Evolutionary conservation across 2,329 filamentous ascomycete genomes (phyloP).

Genomic region (Venturia pyrina): DNA sequence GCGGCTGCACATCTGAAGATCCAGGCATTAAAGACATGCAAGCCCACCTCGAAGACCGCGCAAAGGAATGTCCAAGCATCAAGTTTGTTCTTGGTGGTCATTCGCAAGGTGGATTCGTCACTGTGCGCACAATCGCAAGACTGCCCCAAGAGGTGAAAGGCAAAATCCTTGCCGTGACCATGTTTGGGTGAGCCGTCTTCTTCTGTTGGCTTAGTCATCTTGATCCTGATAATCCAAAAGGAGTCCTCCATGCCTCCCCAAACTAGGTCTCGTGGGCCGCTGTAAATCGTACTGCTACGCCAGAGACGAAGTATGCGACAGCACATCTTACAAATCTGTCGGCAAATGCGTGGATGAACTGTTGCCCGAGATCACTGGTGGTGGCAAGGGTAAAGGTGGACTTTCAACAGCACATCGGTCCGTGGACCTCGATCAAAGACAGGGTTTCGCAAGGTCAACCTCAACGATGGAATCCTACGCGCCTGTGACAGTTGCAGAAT

Average conservation of each 20-base stretch:
- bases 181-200: slow-evolving; percentile 1
- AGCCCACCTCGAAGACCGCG: background rate
- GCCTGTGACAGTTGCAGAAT: background rate
- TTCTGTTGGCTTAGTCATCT: background rate
- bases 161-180: slow-evolving; percentile 6
- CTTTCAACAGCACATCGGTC: background rate
- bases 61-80: slow-evolving; percentile 1
- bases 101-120: slow-evolving; percentile 9
- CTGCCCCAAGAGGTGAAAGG: background rate
- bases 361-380: background rate
- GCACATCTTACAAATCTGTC: background rate
- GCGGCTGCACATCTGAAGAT: background rate
- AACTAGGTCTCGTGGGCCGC: background rate
- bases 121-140: slow-evolving; percentile 1
- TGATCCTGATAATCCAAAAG: background rate
- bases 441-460: background rate
- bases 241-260: background rate
- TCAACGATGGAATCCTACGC: background rate
- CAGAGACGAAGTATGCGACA: slow-evolving; percentile 4
- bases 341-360: background rate
- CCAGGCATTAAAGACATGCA: slow-evolving; percentile 10
- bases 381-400: background rate
- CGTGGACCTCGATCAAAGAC: background rate
- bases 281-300: slow-evolving; percentile 9
- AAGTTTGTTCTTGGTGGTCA: slow-evolving; percentile 12